These are phyloP conservation scores for Colletotrichum brevisporum DNA, from an alignment of 2,329 filamentous ascomycete genomes.

Conservation along the genomic window DNA sequence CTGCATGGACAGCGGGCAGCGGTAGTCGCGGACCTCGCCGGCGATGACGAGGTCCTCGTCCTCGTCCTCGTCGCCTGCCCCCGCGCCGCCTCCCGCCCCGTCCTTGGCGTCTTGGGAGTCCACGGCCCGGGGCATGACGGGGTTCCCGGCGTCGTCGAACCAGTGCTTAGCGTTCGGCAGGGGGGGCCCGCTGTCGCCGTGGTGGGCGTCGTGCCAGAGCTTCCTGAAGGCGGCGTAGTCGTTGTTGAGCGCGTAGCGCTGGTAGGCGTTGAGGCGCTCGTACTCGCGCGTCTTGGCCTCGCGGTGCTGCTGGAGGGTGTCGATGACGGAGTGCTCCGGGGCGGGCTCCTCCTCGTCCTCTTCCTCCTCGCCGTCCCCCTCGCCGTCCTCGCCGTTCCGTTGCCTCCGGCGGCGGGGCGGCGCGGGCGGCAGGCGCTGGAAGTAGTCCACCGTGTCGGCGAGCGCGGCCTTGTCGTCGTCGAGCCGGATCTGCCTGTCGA, in stretches of 20 bases:
- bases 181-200: constrained; percentile 63
- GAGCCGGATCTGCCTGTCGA: constrained; percentile 65
- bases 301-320: constrained; percentile 54
- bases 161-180: constrained; percentile 68
- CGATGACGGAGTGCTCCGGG: constrained; percentile 46
- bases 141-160: constrained; percentile 64
- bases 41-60: constrained; percentile 80
- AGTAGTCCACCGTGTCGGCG: constrained; percentile 47
- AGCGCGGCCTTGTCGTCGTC: constrained; percentile 63
- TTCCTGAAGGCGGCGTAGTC: constrained; percentile 73
- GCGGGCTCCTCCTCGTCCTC: constrained; percentile 44
- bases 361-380: constrained; percentile 43
- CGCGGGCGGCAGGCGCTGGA: constrained; percentile 30
- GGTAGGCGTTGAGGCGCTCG: constrained; percentile 54
- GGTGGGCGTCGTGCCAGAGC: constrained; percentile 68
- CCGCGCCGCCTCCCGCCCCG: constrained; percentile 54
- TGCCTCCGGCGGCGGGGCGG: constrained; percentile 7
- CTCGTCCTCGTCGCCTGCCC: constrained; percentile 59
- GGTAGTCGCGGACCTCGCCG: constrained; percentile 74
- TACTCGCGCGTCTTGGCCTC: constrained; percentile 59
- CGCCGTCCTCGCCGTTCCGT: constrained; percentile 38
- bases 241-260: constrained; percentile 69
- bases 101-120: constrained; percentile 38
- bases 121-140: constrained; percentile 46
- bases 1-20: constrained; percentile 78